A percentile compares a stretch with the other conserved stretches of the same genome.
Conservation (phyloP, 2,329 filamentous ascomycete genomes). For the Alternaria brassicae region DNA sequence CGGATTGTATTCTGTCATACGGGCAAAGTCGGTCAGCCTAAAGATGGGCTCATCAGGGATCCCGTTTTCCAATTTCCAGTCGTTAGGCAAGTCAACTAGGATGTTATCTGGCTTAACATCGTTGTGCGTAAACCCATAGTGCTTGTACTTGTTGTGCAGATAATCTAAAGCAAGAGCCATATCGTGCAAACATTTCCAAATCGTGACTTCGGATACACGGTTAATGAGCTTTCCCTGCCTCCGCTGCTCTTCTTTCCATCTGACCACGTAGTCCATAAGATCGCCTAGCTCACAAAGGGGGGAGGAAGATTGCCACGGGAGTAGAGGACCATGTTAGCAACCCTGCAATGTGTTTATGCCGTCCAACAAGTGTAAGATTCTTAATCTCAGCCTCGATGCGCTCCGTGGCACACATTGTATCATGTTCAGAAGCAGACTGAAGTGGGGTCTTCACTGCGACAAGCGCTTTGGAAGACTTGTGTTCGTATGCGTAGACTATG, state of each 20-base stretch:
- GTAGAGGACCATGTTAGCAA: slow-evolving; percentile 10
- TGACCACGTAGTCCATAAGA: slow-evolving; percentile 11
- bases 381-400: neutral
- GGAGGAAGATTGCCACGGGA: slow-evolving; percentile 24
- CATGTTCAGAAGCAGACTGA: neutral
- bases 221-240: neutral
- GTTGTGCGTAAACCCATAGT: slow-evolving; percentile 71
- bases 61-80: neutral
- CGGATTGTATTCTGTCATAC: slow-evolving; percentile 13
- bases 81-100: slow-evolving; percentile 61
- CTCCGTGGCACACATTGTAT: neutral
- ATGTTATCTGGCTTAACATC: slow-evolving; percentile 95
- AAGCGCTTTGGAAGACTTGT: neutral
- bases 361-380: slow-evolving; percentile 3
- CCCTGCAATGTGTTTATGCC: slow-evolving; percentile 22
- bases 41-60: slow-evolving; percentile 31
- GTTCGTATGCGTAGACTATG: slow-evolving; percentile 9
- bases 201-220: slow-evolving; percentile 27
- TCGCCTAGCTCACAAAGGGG: slow-evolving; percentile 29
- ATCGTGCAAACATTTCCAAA: slow-evolving; percentile 39
- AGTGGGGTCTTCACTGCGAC: slow-evolving; percentile 6
- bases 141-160: slow-evolving; percentile 26
- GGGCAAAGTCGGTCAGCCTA: slow-evolving; percentile 34
- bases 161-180: slow-evolving; percentile 30
- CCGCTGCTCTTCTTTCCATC: slow-evolving; percentile 7